Evolutionary conservation across 345 rosid species (phyloP), one percentile per base, ranked within the genome.

Genomic region (Trapa bicornis): DNA sequence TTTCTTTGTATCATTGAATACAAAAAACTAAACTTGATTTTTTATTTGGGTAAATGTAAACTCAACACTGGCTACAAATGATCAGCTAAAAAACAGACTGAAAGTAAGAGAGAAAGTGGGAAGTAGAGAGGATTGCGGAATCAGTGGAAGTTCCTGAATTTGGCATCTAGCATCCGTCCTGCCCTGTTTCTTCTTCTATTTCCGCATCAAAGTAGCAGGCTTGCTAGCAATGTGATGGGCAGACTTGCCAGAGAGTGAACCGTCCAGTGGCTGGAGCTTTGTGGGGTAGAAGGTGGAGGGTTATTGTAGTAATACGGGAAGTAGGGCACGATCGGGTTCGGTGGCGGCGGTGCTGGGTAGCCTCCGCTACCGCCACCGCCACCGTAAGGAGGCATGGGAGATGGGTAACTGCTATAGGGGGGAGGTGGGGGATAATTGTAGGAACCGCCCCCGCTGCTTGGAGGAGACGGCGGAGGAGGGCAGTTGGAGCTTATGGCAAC

Each of bases 261-360:
- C 33, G 17, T 37, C 16, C 6, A 60, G 65, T 33, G 65, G 33
- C 61, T 2, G 50, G 39, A 53, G 63, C 56, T 61, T 32, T 66
- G 1, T 62, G 0, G 35, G 3, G 75, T 32, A 37, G 53, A 67
- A 22, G 76, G 75, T 0, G 86, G 81, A 9, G 86, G 81, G 70
- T 8, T 79, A 29, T 79, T 45, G 43, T 60, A 79, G 77, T 77
- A 82, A 69, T 71, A 82, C 1, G 83, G 86, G 65, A 82, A 82
- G 76, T 82, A 82, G 3, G 86, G 86, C 32, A 82, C 80, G 15
- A 82, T 77, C 4, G 86, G 86, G 72, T 82, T 82, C 37, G 86
- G 86, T 32, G 86, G 86, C 4, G 86, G 86, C 16, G 81, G 86
- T 0, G 61, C 56, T 8, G 68, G 75, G 67, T 73, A 77, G 47